Percentiles rank a stretch among this genome's conserved stretches.
These are phyloP conservation scores for Penicillium ucsense DNA, from an alignment of 495 filamentous ascomycete species.

Conservation along the genomic window DNA sequence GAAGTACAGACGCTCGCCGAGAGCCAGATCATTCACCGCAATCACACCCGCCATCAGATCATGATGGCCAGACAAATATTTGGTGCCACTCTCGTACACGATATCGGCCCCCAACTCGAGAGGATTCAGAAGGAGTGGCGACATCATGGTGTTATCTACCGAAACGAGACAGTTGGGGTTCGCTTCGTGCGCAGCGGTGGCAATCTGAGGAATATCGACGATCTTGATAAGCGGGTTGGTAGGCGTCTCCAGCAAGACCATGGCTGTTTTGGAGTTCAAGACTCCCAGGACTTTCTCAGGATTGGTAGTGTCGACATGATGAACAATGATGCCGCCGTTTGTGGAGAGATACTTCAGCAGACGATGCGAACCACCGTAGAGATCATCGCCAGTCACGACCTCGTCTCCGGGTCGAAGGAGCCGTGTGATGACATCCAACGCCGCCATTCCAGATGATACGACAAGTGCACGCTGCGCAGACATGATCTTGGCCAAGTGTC, in stretches of 20 bases:
- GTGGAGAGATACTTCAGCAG: slow-evolving; percentile 84
- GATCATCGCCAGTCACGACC: slow-evolving; percentile 90
- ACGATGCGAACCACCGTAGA: slow-evolving; percentile 93
- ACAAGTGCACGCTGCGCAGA: slow-evolving; percentile 81
- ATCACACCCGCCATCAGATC: slow-evolving; percentile 98
- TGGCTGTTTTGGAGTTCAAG: slow-evolving; percentile 70
- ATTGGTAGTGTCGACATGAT: slow-evolving; percentile 89
- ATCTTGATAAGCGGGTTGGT: slow-evolving; percentile 99
- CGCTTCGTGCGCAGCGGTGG: slow-evolving; percentile 60
- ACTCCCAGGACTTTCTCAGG: slow-evolving; percentile 57
- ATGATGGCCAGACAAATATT: slow-evolving; percentile 96
- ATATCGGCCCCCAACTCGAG: slow-evolving; percentile 91
- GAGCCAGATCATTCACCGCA: slow-evolving; percentile 66
- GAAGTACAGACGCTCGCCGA: slow-evolving; percentile 89
- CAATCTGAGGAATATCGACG: slow-evolving; percentile 76
- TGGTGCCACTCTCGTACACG: slow-evolving; percentile 94
- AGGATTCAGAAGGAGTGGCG: slow-evolving; percentile 82
- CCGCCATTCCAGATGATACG: slow-evolving; percentile 94
- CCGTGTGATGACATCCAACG: slow-evolving; percentile 92
- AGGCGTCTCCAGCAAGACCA: slow-evolving; percentile 93
- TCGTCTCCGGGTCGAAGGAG: slow-evolving; percentile 89
- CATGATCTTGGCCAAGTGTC: slow-evolving; percentile 98
- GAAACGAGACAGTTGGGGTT: slow-evolving; percentile 77
- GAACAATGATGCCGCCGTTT: slow-evolving; percentile 80
- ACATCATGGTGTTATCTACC: slow-evolving; percentile 98